phyloP scores from a whole-genome alignment of 2,329 filamentous ascomycete genomes.

The Fusarium sp. region DNA sequence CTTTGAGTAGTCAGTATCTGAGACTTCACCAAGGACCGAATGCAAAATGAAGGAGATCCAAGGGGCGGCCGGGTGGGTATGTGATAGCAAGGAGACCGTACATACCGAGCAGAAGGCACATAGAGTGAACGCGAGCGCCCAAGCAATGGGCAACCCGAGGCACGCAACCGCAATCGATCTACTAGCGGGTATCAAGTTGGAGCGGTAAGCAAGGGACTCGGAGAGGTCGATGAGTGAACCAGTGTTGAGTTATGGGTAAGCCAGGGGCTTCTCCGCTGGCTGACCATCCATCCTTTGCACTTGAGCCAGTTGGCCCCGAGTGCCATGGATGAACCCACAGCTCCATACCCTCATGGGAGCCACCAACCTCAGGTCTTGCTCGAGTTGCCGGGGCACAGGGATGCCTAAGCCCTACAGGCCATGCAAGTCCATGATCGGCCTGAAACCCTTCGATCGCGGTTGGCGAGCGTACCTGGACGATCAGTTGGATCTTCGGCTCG shows the following conservation, averaged over 20 bases:
- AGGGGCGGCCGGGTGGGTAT: constrained; percentile 30
- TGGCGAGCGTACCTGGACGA: neutral
- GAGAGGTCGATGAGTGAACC: neutral
- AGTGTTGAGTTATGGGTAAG: neutral
- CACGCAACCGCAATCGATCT: constrained; percentile 4
- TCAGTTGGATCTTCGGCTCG: constrained; percentile 3
- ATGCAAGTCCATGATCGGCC: constrained; percentile 6
- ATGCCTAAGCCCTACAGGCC: constrained; percentile 8
- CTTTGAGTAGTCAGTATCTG: neutral
- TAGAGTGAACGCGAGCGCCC: constrained; percentile 15
- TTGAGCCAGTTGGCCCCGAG: neutral
- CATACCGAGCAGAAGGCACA: constrained; percentile 3
- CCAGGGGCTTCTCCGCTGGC: constrained; percentile 5
- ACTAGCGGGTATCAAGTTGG: neutral
- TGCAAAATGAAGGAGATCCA: constrained; percentile 26
- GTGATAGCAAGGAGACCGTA: constrained; percentile 23
- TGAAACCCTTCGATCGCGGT: constrained; percentile 14
- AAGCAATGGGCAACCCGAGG: neutral
- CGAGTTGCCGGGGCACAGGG: neutral
- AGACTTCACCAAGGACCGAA: constrained; percentile 4
- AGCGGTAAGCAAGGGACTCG: neutral
- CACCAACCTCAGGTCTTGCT: neutral
- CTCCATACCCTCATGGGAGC: neutral
- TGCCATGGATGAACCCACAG: constrained; percentile 1
- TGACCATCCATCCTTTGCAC: neutral